phyloP scores from a whole-genome alignment of 2,329 filamentous ascomycete species.

The Scleromitrula shiraiana region DNA sequence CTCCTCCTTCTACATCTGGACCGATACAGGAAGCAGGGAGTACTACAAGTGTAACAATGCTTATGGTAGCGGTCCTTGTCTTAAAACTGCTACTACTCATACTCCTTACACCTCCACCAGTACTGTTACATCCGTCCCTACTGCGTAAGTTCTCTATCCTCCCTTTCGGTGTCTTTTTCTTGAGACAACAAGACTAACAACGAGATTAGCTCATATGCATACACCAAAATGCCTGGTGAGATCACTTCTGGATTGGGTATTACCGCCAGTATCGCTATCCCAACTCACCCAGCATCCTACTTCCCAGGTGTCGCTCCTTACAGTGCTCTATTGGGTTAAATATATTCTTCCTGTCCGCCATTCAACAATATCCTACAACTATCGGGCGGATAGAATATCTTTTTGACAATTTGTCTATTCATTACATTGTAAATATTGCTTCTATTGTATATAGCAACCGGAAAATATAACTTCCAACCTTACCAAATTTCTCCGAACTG shows the following conservation, averaged over 20 bases:
- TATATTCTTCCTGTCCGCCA: no score
- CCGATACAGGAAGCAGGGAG: constrained; percentile 35
- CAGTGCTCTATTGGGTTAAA: constrained; percentile 12
- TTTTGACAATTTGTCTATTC: background rate
- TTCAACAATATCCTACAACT: no score
- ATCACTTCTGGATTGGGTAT: constrained; percentile 16
- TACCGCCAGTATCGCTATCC: constrained; percentile 16
- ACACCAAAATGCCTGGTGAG: constrained; percentile 20
- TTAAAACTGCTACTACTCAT: constrained; percentile 24
- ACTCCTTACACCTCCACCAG: constrained; percentile 12
- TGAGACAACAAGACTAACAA: background rate
- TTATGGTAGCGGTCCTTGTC: constrained; percentile 41
- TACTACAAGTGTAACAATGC: constrained; percentile 41
- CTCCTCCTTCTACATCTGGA: constrained; percentile 45
- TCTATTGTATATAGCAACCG: background rate
- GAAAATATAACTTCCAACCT: no score
- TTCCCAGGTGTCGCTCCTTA: constrained; percentile 14
- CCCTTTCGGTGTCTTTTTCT: no score
- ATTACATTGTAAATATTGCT: background rate
- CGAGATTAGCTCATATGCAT: constrained; percentile 13
- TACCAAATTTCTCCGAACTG: no score
- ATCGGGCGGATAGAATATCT: no score
- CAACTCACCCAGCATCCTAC: constrained; percentile 16
- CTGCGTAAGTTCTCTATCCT: constrained; percentile 8
- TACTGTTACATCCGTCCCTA: constrained; percentile 10